phyloP scores from a whole-genome alignment of 192 early-diverging fungal genomes.

The Mortierella hygrophila region DNA sequence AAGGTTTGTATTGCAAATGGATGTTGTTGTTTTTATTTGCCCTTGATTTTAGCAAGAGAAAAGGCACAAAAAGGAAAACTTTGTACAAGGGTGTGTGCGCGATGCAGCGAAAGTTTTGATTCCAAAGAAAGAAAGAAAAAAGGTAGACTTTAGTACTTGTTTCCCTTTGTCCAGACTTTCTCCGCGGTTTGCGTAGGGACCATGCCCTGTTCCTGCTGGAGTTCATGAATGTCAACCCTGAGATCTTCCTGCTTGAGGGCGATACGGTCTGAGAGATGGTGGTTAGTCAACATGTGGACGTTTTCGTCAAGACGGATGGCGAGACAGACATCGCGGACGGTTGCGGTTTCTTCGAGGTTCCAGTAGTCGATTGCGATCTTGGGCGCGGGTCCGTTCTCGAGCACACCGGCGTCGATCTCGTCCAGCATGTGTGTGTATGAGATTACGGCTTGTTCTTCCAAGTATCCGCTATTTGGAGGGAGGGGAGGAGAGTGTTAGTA shows the following conservation, averaged over 20 bases:
- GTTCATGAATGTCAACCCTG: conserved; percentile 38
- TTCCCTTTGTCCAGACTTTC: conserved; percentile 38
- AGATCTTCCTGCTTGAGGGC: conserved; percentile 52
- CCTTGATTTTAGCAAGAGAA: not conserved
- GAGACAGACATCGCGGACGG: conserved; percentile 86
- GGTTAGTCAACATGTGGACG: conserved; percentile 92
- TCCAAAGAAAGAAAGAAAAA: not conserved
- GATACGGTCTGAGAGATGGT: conserved; percentile 83
- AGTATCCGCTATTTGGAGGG: conserved; percentile 71
- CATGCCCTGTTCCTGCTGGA: conserved; percentile 53
- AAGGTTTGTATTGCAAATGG: too few species aligned
- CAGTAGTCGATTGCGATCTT: conserved; percentile 90
- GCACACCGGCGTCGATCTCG: conserved; percentile 84
- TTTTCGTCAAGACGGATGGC: conserved; percentile 93
- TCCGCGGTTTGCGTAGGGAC: conserved; percentile 43
- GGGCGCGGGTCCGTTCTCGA: conserved; percentile 81
- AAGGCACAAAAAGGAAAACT: not conserved
- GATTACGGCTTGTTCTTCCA: conserved; percentile 94
- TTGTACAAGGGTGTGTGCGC: not conserved
- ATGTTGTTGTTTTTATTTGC: not conserved
- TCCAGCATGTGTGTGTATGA: conserved; percentile 91
- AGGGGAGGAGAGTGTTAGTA: not conserved
- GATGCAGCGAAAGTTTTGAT: conserved; percentile 1
- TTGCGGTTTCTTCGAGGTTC: conserved; percentile 79
- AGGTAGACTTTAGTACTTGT: conserved; percentile 33